Evolutionary conservation across 768 basidiomycete species (phyloP).

Genomic region (Pulveroboletus ravenelii): DNA sequence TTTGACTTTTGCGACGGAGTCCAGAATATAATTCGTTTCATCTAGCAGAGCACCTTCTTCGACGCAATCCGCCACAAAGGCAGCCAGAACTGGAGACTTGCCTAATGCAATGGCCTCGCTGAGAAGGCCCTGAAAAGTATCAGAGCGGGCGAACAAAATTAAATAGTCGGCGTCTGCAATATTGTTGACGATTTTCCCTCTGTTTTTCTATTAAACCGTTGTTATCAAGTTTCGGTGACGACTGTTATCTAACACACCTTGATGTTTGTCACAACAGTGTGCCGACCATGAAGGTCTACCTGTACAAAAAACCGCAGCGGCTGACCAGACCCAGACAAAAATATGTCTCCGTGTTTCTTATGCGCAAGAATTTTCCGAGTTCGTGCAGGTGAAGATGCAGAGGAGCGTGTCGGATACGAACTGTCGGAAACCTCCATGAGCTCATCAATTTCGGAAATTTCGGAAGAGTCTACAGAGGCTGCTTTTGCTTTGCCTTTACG

Average conservation of each 20-base stretch:
- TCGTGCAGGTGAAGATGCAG: slow-evolving; percentile 14
- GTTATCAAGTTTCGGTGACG: background rate
- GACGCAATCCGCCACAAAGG: slow-evolving; percentile 53
- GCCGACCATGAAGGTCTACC: slow-evolving; percentile 56
- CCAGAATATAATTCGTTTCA: slow-evolving; percentile 41
- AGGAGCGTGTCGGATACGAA: slow-evolving; percentile 9
- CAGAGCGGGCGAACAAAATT: slow-evolving; percentile 50
- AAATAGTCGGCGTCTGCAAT: slow-evolving; percentile 57
- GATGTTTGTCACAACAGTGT: slow-evolving; percentile 46
- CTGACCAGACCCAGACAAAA: slow-evolving; percentile 39
- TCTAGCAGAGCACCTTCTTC: slow-evolving; percentile 41
- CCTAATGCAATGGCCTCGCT: slow-evolving; percentile 30
- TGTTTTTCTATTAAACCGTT: slow-evolving; percentile 48
- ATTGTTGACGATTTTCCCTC: slow-evolving; percentile 52
- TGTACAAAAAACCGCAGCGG: slow-evolving; percentile 60
- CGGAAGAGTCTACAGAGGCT: slow-evolving; percentile 15
- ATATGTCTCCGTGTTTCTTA: slow-evolving; percentile 35
- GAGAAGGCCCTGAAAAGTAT: slow-evolving; percentile 47
- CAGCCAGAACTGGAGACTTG: slow-evolving; percentile 46
- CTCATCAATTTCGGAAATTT: slow-evolving; percentile 15
- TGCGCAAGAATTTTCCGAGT: slow-evolving; percentile 10
- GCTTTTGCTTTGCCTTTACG: slow-evolving; percentile 30
- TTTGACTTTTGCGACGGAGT: slow-evolving; percentile 22
- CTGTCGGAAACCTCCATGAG: slow-evolving; percentile 5
- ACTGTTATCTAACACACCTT: slow-evolving; percentile 42